Evolutionary conservation across 805 yeast species (phyloP).

Genomic region (Sugiyamaella chiloensis): DNA sequence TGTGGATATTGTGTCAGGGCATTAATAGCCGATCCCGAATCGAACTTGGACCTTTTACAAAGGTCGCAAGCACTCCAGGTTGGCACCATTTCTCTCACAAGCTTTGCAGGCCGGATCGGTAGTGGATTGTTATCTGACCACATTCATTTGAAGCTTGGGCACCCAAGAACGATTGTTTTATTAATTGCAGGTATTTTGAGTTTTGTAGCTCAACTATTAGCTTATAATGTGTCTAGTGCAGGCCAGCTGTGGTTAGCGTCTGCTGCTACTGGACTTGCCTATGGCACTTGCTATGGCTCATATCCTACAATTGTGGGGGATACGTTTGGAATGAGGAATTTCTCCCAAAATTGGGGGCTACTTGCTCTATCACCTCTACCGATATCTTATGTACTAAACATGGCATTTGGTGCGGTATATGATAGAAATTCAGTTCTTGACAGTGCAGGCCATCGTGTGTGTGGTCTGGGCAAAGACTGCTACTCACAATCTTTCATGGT

Average conservation of each 20-base stretch:
- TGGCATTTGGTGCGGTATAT: slow-evolving; percentile 59
- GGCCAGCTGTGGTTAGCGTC: slow-evolving; percentile 48
- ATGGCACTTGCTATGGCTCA: slow-evolving; percentile 70
- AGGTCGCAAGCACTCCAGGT: slow-evolving; percentile 68
- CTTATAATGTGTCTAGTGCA: slow-evolving; percentile 37
- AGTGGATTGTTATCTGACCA: slow-evolving; percentile 66
- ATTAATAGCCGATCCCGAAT: slow-evolving; percentile 24
- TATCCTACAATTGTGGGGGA: slow-evolving; percentile 78
- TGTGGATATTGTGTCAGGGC: slow-evolving; percentile 68
- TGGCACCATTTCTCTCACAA: slow-evolving; percentile 62
- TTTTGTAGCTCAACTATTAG: slow-evolving; percentile 50
- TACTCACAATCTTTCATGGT: slow-evolving; percentile 22
- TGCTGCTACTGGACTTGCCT: slow-evolving; percentile 60
- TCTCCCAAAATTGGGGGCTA: slow-evolving; percentile 73
- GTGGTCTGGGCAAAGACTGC: slow-evolving; percentile 24
- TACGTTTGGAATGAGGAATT: slow-evolving; percentile 62
- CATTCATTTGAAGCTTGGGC: slow-evolving; percentile 44
- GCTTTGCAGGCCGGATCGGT: slow-evolving; percentile 61
- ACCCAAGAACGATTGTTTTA: slow-evolving; percentile 53
- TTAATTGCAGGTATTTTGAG: slow-evolving; percentile 50
- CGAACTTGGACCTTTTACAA: slow-evolving; percentile 23
- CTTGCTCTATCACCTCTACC: slow-evolving; percentile 64
- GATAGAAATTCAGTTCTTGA: slow-evolving; percentile 42
- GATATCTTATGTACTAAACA: slow-evolving; percentile 57
- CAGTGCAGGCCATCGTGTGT: slow-evolving; percentile 23